Percentiles rank a stretch among this genome's conserved stretches.
phyloP scores from a whole-genome alignment of 2,329 filamentous ascomycete species.

The Hypoxylon sp. region DNA sequence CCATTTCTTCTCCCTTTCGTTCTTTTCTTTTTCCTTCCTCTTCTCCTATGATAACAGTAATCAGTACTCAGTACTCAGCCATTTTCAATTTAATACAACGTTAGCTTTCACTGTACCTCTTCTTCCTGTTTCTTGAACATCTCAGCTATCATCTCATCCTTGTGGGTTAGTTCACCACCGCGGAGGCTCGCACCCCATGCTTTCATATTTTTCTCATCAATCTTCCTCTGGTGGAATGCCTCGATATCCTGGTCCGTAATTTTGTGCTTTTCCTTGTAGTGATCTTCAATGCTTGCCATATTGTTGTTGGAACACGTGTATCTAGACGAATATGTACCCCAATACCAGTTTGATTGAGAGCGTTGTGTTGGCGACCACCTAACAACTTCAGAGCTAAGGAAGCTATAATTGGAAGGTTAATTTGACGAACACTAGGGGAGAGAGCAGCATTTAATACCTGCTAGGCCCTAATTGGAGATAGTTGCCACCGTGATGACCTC shows the following conservation, averaged over 20 bases:
- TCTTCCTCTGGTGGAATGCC: neutral
- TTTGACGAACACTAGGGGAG: neutral
- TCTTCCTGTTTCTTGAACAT: neutral
- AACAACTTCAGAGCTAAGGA: constrained; percentile 1
- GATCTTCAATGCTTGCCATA: neutral
- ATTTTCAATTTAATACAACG: neutral
- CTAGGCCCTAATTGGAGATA: constrained; percentile 7
- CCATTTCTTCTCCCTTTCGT: neutral
- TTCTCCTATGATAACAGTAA: neutral
- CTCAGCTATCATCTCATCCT: constrained; percentile 4
- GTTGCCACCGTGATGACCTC: constrained; percentile 1
- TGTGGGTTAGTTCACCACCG: neutral
- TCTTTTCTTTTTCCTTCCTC: constrained; percentile 4
- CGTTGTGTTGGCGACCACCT: constrained; percentile 5
- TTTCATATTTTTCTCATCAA: neutral
- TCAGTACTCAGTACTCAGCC: neutral
- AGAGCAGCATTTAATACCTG: constrained; percentile 6
- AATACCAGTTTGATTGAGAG: neutral
- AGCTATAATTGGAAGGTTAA: constrained; percentile 5
- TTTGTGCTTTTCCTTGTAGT: neutral
- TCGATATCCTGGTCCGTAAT: neutral
- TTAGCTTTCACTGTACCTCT: neutral
- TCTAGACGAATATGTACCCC: neutral
- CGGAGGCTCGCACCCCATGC: neutral
- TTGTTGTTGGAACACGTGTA: constrained; percentile 1